Conservation (phyloP, 1,284 basidiomycete genomes). For the Cutaneotrichosporon cyanovorans region DNA sequence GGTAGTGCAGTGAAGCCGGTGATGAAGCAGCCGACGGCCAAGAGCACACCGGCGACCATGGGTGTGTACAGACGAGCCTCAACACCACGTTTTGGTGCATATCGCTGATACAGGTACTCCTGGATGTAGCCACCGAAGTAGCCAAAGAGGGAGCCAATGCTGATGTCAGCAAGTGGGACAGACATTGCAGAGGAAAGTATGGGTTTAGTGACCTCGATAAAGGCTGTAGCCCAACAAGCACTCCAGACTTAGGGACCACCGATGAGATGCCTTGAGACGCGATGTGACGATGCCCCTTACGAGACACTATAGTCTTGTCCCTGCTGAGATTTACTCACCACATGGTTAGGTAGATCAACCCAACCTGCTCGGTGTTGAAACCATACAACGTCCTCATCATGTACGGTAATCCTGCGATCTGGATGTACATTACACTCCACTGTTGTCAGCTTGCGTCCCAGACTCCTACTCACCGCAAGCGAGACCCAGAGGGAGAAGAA, state of each 20-base stretch:
- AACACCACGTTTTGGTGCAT: slow-evolving; percentile 51
- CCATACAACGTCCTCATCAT: slow-evolving; percentile 58
- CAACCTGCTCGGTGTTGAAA: slow-evolving; percentile 60
- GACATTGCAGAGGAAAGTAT: too few species aligned
- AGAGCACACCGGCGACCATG: slow-evolving; percentile 57
- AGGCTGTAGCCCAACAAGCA: too few species aligned
- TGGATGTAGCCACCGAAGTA: slow-evolving; percentile 58
- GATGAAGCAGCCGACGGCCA: slow-evolving; percentile 58
- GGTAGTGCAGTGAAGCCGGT: slow-evolving; percentile 39
- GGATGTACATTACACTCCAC: slow-evolving; percentile 68
- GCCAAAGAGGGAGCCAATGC: slow-evolving; percentile 56
- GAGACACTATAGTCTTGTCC: too few species aligned
- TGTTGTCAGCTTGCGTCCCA: slow-evolving; percentile 2
- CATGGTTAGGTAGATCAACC: slow-evolving; percentile 56
- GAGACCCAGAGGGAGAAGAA: slow-evolving; percentile 70
- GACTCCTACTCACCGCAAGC: slow-evolving; percentile 47
- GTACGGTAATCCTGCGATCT: slow-evolving; percentile 60
- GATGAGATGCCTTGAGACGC: too few species aligned
- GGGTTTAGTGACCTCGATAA: too few species aligned
- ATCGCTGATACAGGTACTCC: slow-evolving; percentile 54
- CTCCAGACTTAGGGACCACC: too few species aligned
- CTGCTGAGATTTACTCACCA: slow-evolving; percentile 46
- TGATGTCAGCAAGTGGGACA: neutral
- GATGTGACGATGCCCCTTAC: too few species aligned
- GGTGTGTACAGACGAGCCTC: slow-evolving; percentile 67